Conservation (phyloP, 2,329 filamentous ascomycete genomes). For the Aquanectria penicillioides region DNA sequence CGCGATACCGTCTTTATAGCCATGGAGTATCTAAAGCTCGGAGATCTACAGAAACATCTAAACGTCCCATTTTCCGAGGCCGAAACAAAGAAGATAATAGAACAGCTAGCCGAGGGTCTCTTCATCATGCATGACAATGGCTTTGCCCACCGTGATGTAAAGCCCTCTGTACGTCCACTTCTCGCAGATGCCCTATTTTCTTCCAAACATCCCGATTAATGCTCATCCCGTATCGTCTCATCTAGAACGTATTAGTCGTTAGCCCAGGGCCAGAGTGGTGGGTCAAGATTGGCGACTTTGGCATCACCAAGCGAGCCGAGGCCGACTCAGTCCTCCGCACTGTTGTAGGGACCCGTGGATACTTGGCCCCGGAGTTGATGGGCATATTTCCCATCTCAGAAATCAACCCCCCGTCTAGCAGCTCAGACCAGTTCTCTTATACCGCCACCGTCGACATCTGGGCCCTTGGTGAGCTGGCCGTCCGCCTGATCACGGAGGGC, state of each 20-base stretch:
- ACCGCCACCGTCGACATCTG: background rate
- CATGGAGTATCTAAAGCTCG: constrained; percentile 1
- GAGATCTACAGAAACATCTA: constrained; percentile 2
- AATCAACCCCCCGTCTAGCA: too few species aligned
- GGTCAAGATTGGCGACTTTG: constrained; percentile 15
- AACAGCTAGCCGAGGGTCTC: background rate
- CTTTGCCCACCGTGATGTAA: constrained; percentile 4
- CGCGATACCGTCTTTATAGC: background rate
- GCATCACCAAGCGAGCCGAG: constrained; percentile 1
- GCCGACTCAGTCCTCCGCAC: background rate
- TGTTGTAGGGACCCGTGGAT: background rate
- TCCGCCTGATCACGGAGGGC: background rate
- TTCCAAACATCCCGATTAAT: too few species aligned
- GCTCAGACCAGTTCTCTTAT: background rate
- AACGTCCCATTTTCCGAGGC: background rate
- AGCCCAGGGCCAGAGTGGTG: background rate
- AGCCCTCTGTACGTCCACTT: background rate
- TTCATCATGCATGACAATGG: background rate
- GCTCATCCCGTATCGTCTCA: too few species aligned
- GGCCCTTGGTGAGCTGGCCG: background rate
- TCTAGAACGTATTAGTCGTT: background rate
- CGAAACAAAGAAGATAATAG: background rate
- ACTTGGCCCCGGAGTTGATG: background rate
- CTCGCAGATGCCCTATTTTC: too few species aligned
- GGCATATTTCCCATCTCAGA: background rate